Percentiles rank a stretch among this genome's conserved stretches.
Evolutionary conservation across 495 filamentous ascomycete species (phyloP).

Genomic region (Xylaria curta): DNA sequence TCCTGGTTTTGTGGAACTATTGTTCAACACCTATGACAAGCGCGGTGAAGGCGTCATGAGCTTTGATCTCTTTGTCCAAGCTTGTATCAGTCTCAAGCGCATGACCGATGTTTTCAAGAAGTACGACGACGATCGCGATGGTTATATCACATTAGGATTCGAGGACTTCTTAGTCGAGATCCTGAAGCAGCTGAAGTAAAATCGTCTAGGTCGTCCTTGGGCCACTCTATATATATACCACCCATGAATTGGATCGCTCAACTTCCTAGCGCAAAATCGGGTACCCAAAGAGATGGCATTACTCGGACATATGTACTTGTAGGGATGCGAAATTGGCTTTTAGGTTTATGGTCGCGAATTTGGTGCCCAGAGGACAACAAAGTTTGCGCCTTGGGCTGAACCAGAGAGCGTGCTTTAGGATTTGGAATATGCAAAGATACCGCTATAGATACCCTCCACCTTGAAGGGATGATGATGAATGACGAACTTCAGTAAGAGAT

Average conservation of each 20-base stretch:
- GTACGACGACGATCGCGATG: conserved; percentile 96
- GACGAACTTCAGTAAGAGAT: not conserved
- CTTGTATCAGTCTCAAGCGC: conserved; percentile 91
- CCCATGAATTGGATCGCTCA: not conserved
- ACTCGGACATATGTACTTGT: conserved; percentile 12
- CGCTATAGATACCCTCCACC: conserved; percentile 17
- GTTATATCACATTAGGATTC: conserved; percentile 84
- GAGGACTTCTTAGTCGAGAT: conserved; percentile 78
- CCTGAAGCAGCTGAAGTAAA: conserved; percentile 55
- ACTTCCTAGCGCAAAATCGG: not conserved
- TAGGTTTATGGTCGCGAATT: not conserved
- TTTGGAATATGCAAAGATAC: not conserved
- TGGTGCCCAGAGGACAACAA: not conserved
- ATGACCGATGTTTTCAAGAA: conserved; percentile 99
- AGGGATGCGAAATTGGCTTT: not conserved
- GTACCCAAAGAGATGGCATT: not conserved
- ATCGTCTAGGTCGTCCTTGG: not conserved
- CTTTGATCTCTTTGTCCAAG: conserved; percentile 98
- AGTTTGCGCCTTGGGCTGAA: not conserved
- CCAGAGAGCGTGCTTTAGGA: not conserved
- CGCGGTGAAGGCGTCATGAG: conserved; percentile 72
- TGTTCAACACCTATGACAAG: conserved; percentile 74
- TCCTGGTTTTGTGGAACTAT: conserved; percentile 76
- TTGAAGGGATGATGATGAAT: conserved; percentile 6
- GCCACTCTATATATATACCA: not conserved